phyloP scores from a whole-genome alignment of 2,329 filamentous ascomycete genomes.

The Polytolypa hystricis region DNA sequence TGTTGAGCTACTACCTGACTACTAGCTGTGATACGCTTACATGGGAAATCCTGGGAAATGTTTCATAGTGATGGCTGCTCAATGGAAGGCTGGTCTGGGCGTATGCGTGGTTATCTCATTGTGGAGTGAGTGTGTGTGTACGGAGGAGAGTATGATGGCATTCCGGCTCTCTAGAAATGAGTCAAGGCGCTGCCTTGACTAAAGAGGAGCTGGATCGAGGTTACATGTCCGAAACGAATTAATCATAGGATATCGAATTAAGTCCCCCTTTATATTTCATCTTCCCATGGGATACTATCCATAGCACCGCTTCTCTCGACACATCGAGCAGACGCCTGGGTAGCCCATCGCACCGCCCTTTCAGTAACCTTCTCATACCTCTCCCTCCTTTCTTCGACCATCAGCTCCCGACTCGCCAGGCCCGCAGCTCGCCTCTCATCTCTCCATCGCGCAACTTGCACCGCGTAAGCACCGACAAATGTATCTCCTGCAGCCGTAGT shows the following conservation, averaged over 20 bases:
- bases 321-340: conserved; percentile 32
- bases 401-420: conserved; percentile 40
- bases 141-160: too few relatives aligned
- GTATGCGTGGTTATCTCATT: too few relatives aligned
- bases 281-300: conserved; percentile 38
- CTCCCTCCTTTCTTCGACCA: conserved; percentile 22
- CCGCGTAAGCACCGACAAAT: conserved; percentile 79
- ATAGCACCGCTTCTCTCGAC: conserved; percentile 37
- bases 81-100: too few relatives aligned
- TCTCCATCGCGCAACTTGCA: conserved; percentile 51
- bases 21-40: too few relatives aligned
- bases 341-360: conserved; percentile 33
- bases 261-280: conserved; percentile 28
- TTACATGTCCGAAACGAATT: too few relatives aligned
- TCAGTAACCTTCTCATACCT: conserved; percentile 36
- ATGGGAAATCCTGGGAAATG: too few relatives aligned
- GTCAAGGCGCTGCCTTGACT: background rate
- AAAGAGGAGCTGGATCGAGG: background rate
- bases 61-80: too few relatives aligned
- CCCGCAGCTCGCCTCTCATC: conserved; percentile 33
- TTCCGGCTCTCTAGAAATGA: too few relatives aligned
- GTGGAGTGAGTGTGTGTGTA: too few relatives aligned
- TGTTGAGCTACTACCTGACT: too few relatives aligned
- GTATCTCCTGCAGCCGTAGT: conserved; percentile 93
- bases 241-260: too few relatives aligned